These are phyloP conservation scores for Coriolopsis trogii DNA, from an alignment of 1,284 basidiomycete genomes.

Conservation along the genomic window DNA sequence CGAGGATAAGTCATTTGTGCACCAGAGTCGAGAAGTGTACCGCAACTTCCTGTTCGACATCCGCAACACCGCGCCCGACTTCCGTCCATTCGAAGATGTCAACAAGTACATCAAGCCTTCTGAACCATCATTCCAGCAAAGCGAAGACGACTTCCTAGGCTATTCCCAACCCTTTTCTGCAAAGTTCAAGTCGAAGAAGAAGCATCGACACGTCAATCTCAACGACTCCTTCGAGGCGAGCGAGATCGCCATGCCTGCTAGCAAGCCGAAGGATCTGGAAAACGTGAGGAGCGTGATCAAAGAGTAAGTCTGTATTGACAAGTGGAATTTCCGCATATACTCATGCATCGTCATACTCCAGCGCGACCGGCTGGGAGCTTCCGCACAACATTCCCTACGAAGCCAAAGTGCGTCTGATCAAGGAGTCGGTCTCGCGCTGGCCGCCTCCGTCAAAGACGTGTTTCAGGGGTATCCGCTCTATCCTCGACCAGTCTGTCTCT, in stretches of 20 bases:
- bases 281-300: constrained; percentile 27
- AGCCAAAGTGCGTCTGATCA: constrained; percentile 47
- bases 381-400: constrained; percentile 53
- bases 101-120: background rate
- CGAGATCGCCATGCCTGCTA: too few relatives aligned
- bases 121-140: constrained; percentile 15
- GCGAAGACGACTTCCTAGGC: constrained; percentile 39
- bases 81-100: constrained; percentile 25
- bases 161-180: too few relatives aligned
- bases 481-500: constrained; percentile 26
- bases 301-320: constrained; percentile 23
- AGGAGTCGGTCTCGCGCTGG: constrained; percentile 45
- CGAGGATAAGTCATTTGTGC: constrained; percentile 39
- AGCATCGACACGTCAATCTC: constrained; percentile 28
- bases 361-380: constrained; percentile 54
- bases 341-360: constrained; percentile 22
- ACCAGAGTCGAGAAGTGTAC: constrained; percentile 37
- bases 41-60: constrained; percentile 37
- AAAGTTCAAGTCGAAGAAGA: too few relatives aligned
- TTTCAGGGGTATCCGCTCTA: constrained; percentile 37
- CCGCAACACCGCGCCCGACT: constrained; percentile 43
- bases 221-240: constrained; percentile 12
- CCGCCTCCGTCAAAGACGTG: constrained; percentile 41
- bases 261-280: too few relatives aligned
- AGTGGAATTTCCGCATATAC: background rate